Percentiles rank a stretch among this genome's conserved stretches.
Evolutionary conservation across 1,284 basidiomycete genomes (phyloP).

Genomic region (Sporisorium graminicola): DNA sequence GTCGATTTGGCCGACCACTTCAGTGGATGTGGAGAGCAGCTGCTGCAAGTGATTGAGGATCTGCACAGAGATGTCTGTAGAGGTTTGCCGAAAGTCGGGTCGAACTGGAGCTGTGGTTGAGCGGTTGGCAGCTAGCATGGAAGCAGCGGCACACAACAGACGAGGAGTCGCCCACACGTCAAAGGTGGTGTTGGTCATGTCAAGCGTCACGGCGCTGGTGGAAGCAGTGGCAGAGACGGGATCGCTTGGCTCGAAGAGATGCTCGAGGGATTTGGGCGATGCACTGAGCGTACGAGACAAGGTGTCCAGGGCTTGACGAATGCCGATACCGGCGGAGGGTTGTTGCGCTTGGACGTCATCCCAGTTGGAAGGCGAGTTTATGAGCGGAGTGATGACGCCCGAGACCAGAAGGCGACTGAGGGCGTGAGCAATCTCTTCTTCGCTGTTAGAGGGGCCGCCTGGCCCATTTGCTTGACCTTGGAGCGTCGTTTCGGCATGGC

Average conservation of each 20-base stretch:
- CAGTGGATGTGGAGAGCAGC: constrained; percentile 36
- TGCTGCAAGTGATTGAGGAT: constrained; percentile 24
- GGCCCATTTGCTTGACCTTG: constrained; percentile 2
- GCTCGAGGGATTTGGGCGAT: constrained; percentile 52
- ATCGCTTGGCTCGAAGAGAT: constrained; percentile 27
- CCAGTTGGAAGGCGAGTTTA: constrained; percentile 12
- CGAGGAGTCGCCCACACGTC: constrained; percentile 59
- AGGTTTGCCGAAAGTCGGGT: constrained; percentile 9
- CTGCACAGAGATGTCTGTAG: constrained; percentile 10
- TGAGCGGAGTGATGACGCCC: constrained; percentile 32
- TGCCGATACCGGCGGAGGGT: constrained; percentile 7
- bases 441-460: constrained; percentile 16
- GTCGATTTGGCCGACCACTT: constrained; percentile 39
- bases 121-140: constrained; percentile 20
- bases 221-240: constrained; percentile 17
- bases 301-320: constrained; percentile 40
- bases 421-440: constrained; percentile 41
- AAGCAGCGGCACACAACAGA: constrained; percentile 44
- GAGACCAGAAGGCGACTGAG: constrained; percentile 46
- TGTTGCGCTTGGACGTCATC: constrained; percentile 7
- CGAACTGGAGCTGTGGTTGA: background rate
- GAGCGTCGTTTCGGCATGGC: background rate
- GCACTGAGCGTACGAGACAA: constrained; percentile 23
- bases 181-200: constrained; percentile 53
- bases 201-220: constrained; percentile 30